These are phyloP conservation scores for Anaeramoeba flamelloides DNA, from an alignment of 78 protist genomes.

Conservation along the genomic window DNA sequence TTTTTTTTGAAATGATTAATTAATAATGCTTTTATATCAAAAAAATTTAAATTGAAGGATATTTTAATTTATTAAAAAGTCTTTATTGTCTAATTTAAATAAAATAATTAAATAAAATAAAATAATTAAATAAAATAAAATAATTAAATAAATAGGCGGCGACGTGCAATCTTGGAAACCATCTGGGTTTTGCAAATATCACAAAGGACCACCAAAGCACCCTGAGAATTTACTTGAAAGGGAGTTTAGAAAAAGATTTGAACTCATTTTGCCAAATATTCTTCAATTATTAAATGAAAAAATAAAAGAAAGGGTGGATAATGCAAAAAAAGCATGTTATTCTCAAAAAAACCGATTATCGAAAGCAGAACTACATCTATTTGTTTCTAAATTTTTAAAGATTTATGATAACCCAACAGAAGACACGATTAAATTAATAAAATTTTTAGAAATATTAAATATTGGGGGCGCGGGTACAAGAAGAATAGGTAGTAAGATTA, in stretches of 20 bases:
- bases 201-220: background rate
- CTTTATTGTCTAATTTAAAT: too few species aligned
- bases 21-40: too few species aligned
- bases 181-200: background rate
- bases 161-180: background rate
- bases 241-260: background rate
- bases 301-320: background rate
- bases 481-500: too few species aligned
- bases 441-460: background rate
- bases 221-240: background rate
- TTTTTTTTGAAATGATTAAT: too few species aligned
- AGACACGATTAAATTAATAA: background rate
- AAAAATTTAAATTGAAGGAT: too few species aligned
- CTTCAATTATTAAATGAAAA: background rate
- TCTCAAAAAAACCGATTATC: too few species aligned
- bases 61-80: too few species aligned
- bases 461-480: too few species aligned
- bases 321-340: too few species aligned
- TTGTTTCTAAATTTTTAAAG: background rate
- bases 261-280: background rate
- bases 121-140: too few species aligned
- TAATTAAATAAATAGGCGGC: too few species aligned
- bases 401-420: background rate
- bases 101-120: too few species aligned
- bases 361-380: background rate